Evolutionary conservation across 1,139 yeast species (phyloP).

Genomic region (Nadsonia commutata): DNA sequence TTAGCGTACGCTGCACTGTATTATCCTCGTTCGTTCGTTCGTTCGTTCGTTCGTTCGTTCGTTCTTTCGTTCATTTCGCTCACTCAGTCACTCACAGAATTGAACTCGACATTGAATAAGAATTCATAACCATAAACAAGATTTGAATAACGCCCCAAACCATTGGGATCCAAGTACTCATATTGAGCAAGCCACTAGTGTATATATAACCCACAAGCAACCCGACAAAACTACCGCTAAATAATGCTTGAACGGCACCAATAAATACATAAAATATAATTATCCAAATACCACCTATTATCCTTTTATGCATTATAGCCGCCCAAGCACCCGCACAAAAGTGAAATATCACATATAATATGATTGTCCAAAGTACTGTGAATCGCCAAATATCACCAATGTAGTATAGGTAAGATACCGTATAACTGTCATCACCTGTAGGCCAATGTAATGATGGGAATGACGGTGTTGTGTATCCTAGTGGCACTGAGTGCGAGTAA

Average conservation of each 20-base stretch:
- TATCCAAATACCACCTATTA: constrained; percentile 29
- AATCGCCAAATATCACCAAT: constrained; percentile 70
- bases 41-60: too few relatives aligned
- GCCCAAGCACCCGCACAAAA: constrained; percentile 53
- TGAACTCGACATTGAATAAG: constrained; percentile 41
- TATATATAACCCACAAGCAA: constrained; percentile 53
- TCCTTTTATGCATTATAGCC: constrained; percentile 32
- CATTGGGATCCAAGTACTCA: constrained; percentile 92
- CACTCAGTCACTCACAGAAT: too few relatives aligned
- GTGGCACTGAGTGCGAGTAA: constrained; percentile 34
- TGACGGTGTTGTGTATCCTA: constrained; percentile 63
- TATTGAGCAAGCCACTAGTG: constrained; percentile 49
- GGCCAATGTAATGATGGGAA: constrained; percentile 84
- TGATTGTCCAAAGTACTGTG: constrained; percentile 68
- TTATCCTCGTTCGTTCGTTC: too few relatives aligned
- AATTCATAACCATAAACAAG: constrained; percentile 47
- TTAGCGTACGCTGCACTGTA: too few relatives aligned
- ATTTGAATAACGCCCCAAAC: constrained; percentile 61
- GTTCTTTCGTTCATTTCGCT: too few relatives aligned
- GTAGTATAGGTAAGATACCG: constrained; percentile 49
- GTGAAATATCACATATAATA: constrained; percentile 47
- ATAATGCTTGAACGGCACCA: constrained; percentile 51
- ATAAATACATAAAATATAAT: constrained; percentile 24
- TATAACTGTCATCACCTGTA: constrained; percentile 27
- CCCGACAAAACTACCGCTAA: constrained; percentile 66